Evolutionary conservation across 441 rosid species (phyloP).

Genomic region (Populus hybrid): DNA sequence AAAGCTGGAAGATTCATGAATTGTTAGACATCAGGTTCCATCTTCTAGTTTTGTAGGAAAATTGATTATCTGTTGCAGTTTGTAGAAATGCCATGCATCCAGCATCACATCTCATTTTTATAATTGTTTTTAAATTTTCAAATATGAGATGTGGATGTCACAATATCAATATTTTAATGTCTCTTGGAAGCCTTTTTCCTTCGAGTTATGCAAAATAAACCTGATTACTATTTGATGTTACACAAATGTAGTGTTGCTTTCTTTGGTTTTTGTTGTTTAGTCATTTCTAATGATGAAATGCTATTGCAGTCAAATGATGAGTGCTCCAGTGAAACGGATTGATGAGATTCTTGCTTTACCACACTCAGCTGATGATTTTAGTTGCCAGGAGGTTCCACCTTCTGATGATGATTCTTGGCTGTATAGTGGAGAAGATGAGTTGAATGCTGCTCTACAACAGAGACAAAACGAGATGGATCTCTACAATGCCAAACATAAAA

Average conservation of each 20-base stretch:
- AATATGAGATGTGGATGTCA: neutral
- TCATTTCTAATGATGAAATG: neutral
- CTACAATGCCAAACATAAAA: conserved; percentile 46
- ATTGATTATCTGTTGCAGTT: neutral
- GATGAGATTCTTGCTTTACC: conserved; percentile 84
- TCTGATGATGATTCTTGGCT: conserved; percentile 83
- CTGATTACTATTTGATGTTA: neutral
- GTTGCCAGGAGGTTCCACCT: conserved; percentile 51
- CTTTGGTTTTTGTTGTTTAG: neutral
- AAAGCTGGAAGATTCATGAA: neutral
- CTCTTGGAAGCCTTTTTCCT: neutral
- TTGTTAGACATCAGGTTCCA: neutral
- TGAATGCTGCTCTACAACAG: conserved; percentile 70
- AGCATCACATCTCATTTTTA: neutral
- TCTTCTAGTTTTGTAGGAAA: neutral
- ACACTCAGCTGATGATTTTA: conserved; percentile 56
- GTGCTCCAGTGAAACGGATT: conserved; percentile 71
- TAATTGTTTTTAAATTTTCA: neutral
- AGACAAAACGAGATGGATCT: conserved; percentile 85
- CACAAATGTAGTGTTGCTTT: neutral
- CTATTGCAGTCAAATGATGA: conserved; percentile 61
- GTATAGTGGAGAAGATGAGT: conserved; percentile 69
- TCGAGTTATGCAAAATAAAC: neutral
- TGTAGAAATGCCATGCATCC: neutral
- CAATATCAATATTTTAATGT: neutral